A percentile compares a stretch with the other conserved stretches of the same genome.
Conservation (phyloP, 1,284 basidiomycete genomes). For the Ceratobasidium papillatum region DNA sequence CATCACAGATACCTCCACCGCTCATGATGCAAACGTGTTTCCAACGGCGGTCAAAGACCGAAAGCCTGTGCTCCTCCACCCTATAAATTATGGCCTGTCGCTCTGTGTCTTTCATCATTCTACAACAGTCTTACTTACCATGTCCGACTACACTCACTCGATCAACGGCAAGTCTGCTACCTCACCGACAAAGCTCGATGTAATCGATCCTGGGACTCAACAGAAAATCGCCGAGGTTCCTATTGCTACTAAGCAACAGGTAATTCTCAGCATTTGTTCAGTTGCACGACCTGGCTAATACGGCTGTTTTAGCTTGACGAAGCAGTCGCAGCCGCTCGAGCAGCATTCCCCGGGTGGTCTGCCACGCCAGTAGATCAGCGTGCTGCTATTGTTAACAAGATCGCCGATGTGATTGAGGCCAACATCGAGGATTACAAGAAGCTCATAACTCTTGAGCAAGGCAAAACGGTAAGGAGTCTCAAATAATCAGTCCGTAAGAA, state of each 20-base stretch:
- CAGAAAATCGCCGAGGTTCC: conserved; percentile 27
- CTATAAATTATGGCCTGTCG: too few relatives aligned
- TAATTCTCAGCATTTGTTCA: not conserved
- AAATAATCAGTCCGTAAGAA: not conserved
- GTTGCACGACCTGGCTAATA: too few relatives aligned
- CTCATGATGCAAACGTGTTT: too few relatives aligned
- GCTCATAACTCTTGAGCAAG: conserved; percentile 12
- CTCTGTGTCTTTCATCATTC: too few relatives aligned
- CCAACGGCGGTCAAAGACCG: too few relatives aligned
- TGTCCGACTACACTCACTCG: conserved; percentile 34
- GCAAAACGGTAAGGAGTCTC: conserved; percentile 23
- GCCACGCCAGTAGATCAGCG: conserved; percentile 32
- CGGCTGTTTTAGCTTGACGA: conserved; percentile 39
- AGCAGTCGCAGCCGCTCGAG: conserved; percentile 30
- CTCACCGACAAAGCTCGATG: conserved; percentile 12
- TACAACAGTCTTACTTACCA: too few relatives aligned
- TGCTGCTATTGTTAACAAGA: conserved; percentile 10
- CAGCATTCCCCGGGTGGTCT: conserved; percentile 24
- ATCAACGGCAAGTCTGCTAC: conserved; percentile 39
- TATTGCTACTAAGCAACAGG: conserved; percentile 24
- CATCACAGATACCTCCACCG: too few relatives aligned
- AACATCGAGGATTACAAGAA: conserved; percentile 29
- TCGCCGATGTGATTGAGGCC: conserved; percentile 15
- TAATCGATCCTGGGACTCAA: conserved; percentile 31
- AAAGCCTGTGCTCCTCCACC: too few relatives aligned